Percentiles rank a stretch among this genome's conserved stretches.
These are phyloP conservation scores for Pyrenochaeta sp. DNA, from an alignment of 2,329 filamentous ascomycete genomes.

Conservation along the genomic window DNA sequence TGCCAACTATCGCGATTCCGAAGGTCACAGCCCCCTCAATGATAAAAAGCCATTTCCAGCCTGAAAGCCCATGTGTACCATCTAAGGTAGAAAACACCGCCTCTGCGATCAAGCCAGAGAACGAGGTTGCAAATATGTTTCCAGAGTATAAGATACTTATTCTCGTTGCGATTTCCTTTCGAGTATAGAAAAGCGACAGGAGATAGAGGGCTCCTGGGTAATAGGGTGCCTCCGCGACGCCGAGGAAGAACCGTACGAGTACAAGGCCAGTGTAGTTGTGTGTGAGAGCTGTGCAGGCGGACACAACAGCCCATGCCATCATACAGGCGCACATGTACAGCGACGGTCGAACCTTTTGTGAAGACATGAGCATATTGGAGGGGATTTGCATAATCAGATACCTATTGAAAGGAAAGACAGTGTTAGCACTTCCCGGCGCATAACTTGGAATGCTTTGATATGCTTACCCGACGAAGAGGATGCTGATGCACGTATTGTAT, in stretches of 20 bases:
- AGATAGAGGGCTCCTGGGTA: conserved; percentile 69
- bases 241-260: conserved; percentile 38
- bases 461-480: conserved; percentile 62
- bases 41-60: conserved; percentile 32
- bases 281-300: conserved; percentile 34
- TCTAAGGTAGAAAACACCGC: conserved; percentile 26
- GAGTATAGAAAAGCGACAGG: conserved; percentile 71
- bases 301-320: conserved; percentile 42
- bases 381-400: conserved; percentile 47
- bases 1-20: conserved; percentile 37
- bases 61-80: conserved; percentile 23
- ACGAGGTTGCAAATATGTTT: conserved; percentile 23
- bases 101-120: conserved; percentile 25
- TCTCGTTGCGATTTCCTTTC: conserved; percentile 52
- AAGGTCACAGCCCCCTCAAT: conserved; percentile 38
- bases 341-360: conserved; percentile 37
- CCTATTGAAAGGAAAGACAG: too few relatives aligned
- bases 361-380: conserved; percentile 55
- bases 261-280: conserved; percentile 43
- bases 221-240: conserved; percentile 54
- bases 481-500: conserved; percentile 67
- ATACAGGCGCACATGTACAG: conserved; percentile 44
- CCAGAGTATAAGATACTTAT: conserved; percentile 19
- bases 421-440: too few relatives aligned
- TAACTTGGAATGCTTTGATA: too few relatives aligned